Conservation (phyloP, 495 filamentous ascomycete species). For the Patellaria atrata region DNA sequence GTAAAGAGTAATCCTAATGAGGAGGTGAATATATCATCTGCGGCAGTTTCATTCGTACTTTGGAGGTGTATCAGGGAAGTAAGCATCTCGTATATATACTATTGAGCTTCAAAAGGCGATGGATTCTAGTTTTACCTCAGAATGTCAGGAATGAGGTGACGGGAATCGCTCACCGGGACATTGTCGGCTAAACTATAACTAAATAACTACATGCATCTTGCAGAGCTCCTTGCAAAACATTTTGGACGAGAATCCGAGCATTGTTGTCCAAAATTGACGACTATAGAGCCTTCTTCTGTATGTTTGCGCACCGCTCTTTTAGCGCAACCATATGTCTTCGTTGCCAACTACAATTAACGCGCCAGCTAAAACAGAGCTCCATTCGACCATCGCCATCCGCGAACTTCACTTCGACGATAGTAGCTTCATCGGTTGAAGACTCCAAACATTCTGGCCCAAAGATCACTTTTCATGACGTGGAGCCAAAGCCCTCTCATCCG, state of each 20-base stretch:
- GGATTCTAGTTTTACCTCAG: neutral
- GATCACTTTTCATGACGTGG: neutral
- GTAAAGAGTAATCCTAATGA: conserved; percentile 60
- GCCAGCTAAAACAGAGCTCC: neutral
- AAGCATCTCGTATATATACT: neutral
- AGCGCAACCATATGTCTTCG: conserved; percentile 19
- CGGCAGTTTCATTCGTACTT: too few relatives aligned
- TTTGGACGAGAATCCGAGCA: neutral
- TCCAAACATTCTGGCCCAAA: neutral
- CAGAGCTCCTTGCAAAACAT: conserved; percentile 1
- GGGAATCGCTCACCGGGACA: conserved; percentile 1
- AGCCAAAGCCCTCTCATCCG: too few relatives aligned
- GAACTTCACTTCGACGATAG: conserved; percentile 10
- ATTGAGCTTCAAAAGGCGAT: neutral
- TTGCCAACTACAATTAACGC: conserved; percentile 11
- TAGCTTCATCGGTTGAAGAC: conserved; percentile 6
- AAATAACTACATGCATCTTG: neutral
- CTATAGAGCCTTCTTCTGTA: conserved; percentile 2
- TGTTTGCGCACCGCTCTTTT: conserved; percentile 17
- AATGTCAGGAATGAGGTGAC: conserved; percentile 2
- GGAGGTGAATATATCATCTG: conserved; percentile 52
- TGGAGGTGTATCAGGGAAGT: too few relatives aligned
- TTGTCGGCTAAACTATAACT: neutral
- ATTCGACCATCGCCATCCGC: conserved; percentile 1
- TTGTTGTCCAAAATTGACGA: neutral